Evolutionary conservation across 257 asterid genomes (phyloP).

Genomic region (Paraleonurus japonicus): DNA sequence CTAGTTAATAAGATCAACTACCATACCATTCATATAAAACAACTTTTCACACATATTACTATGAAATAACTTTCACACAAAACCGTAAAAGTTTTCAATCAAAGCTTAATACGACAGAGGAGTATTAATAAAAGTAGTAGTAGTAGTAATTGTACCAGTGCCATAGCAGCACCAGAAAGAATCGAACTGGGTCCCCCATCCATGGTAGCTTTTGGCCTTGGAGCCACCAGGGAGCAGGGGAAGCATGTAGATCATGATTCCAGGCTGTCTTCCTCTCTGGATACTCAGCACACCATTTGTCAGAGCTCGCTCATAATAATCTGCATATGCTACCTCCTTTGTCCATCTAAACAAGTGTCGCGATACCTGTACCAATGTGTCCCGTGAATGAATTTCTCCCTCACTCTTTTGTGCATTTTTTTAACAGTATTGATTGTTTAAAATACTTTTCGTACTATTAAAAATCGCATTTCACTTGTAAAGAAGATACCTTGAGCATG

Average conservation of each 20-base stretch:
- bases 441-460: no score
- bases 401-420: no score
- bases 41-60: no score
- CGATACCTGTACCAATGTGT: conserved; percentile 84
- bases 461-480: no score
- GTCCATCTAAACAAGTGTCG: conserved; percentile 88
- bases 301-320: conserved; percentile 82
- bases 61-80: no score
- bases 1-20: no score
- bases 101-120: no score
- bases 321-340: conserved; percentile 83
- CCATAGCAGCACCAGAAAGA: conserved; percentile 99
- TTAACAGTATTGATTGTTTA: no score
- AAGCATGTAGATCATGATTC: conserved; percentile 90
- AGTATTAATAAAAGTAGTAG: no score
- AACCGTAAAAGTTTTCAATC: no score
- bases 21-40: no score
- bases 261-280: conserved; percentile 90
- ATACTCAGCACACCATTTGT: conserved; percentile 89
- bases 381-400: no score
- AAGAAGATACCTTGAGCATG: conserved; percentile 73
- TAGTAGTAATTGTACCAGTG: conserved; percentile 46
- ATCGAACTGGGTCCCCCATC: conserved; percentile 73
- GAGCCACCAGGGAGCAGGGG: conserved; percentile 73
- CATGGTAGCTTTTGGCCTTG: conserved; percentile 71